phyloP scores from a whole-genome alignment of 2,329 filamentous ascomycete genomes.

The Scopulariopsis brevicaulis region DNA sequence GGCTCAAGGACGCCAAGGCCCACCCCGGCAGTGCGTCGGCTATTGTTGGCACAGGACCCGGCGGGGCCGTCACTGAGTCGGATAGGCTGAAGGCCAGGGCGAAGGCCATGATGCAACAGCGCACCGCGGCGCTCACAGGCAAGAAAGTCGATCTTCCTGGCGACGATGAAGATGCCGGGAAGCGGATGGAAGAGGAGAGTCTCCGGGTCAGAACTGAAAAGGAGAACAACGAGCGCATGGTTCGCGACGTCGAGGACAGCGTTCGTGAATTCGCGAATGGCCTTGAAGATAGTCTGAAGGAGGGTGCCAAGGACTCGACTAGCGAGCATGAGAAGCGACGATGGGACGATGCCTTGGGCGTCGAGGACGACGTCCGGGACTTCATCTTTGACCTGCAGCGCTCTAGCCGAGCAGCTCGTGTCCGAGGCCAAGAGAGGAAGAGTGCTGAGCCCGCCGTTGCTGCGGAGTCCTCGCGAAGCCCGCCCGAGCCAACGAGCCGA shows the following conservation, averaged over 20 bases:
- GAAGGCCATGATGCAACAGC: conserved; percentile 97
- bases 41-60: conserved; percentile 87
- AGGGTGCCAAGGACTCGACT: conserved; percentile 61
- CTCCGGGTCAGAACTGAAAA: conserved; percentile 71
- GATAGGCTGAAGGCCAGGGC: conserved; percentile 91
- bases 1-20: conserved; percentile 84
- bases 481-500: conserved; percentile 35
- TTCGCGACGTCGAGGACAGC: conserved; percentile 90
- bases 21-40: conserved; percentile 69
- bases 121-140: conserved; percentile 83
- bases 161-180: conserved; percentile 68
- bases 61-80: conserved; percentile 80
- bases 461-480: conserved; percentile 29
- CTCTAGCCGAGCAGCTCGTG: conserved; percentile 63
- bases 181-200: conserved; percentile 81
- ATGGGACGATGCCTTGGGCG: conserved; percentile 92
- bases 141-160: conserved; percentile 59
- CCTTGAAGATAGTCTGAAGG: conserved; percentile 79
- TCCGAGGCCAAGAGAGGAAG: conserved; percentile 49
- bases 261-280: conserved; percentile 78
- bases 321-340: conserved; percentile 84
- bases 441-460: conserved; percentile 27
- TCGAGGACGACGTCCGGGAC: conserved; percentile 93
- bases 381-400: conserved; percentile 96
- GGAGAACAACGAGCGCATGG: conserved; percentile 94